Conservation (phyloP, 768 basidiomycete genomes). For the Lentinula edodes region DNA sequence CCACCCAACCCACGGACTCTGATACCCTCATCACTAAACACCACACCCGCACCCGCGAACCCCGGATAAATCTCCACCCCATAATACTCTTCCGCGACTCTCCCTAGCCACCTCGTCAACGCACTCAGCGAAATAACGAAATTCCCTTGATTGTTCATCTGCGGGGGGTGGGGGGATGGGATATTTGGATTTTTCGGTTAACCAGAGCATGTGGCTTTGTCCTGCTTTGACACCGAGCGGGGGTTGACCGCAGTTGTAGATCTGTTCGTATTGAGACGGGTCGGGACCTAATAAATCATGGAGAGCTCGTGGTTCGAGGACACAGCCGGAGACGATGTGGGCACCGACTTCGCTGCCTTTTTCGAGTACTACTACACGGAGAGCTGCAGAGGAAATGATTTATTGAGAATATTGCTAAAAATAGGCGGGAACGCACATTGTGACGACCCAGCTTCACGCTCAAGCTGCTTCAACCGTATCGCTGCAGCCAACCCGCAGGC, state of each 20-base stretch:
- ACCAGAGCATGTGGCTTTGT: conserved; percentile 77
- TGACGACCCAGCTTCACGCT: conserved; percentile 54
- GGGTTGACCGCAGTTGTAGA: conserved; percentile 34
- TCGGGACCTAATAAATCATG: conserved; percentile 62
- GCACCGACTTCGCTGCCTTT: conserved; percentile 92
- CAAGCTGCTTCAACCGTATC: conserved; percentile 91
- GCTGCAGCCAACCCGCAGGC: conserved; percentile 93
- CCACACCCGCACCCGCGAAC: conserved; percentile 84
- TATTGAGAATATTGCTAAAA: no score
- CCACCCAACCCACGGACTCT: conserved; percentile 30
- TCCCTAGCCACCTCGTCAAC: conserved; percentile 85
- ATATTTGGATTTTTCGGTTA: conserved; percentile 68
- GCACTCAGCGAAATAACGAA: conserved; percentile 87
- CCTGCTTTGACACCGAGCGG: conserved; percentile 80
- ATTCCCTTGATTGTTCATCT: conserved; percentile 90
- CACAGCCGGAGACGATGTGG: conserved; percentile 93
- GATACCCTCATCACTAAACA: conserved; percentile 54
- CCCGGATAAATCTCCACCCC: conserved; percentile 97
- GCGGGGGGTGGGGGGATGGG: conserved; percentile 85
- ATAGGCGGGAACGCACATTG: conserved; percentile 16
- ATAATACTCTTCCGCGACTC: conserved; percentile 68
- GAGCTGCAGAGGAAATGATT: conserved; percentile 26
- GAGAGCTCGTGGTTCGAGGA: conserved; percentile 88
- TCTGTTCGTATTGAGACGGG: not conserved
- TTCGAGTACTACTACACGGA: conserved; percentile 91